Evolutionary conservation across 805 yeast genomes (phyloP), one percentile per base, ranked within the genome.

Genomic region (Phaffomyces opuntiae): DNA sequence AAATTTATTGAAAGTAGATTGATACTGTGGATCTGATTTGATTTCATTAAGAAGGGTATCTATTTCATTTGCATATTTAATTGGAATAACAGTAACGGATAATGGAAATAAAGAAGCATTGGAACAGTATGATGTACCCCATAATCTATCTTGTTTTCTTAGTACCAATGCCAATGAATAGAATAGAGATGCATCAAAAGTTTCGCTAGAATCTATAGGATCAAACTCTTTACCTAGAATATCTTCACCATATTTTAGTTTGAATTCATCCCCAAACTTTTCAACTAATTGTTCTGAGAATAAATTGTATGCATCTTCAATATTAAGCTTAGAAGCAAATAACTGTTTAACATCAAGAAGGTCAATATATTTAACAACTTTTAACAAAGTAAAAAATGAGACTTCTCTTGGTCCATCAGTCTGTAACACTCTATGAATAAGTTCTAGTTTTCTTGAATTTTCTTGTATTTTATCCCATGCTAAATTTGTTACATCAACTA

Each of bases 161-260:
- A 82, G 53, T 1, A 77, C 69, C 50, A 80, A 62, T 14, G 77
- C 66, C 24, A 76, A 65, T 0, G 83, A 74, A 45, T 73, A 67
- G 29, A 67, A 62, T 9, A 55, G 48, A 0, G 67, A 50, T 3
- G 66, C 55, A 24, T 63, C 55, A 24, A 59, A 42, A 4, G 38
- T 31, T 0, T 50, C 48, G 4, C 39, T 31, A 0, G 40, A 4
- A 6, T 43, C 33, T 2, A 53, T 12, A 3, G 14, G n/a, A 2
- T 51, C 53, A 36, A 45, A 50, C 7, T 52, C 49, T 41, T 43
- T 54, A 3, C 61, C 61, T 7, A 57, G 34, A 5, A 41, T 17
- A 13, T 49, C 37, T 14, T 44, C 42, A 8, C 40, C 44, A 14
- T 44, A 38, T 1, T 42, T 61, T 33, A 59, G 62, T 29, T 55